These are phyloP conservation scores for Poa annua DNA, from an alignment of 176 grass and related monocot genomes.

Conservation along the genomic window DNA sequence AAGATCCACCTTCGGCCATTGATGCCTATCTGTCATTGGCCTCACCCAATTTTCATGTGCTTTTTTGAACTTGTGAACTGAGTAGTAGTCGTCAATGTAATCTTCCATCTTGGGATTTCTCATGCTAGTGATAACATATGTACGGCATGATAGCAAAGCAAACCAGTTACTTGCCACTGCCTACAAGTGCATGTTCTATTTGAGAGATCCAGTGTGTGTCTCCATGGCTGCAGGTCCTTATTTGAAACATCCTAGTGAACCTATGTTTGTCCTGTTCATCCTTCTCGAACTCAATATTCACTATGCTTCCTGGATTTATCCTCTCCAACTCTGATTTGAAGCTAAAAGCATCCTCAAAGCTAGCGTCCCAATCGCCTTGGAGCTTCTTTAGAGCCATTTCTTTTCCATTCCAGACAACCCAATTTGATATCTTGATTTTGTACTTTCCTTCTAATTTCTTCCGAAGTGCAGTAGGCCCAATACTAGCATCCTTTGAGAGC, in stretches of 20 bases:
- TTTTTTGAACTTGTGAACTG: neutral
- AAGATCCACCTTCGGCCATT: neutral
- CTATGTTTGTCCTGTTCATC: neutral
- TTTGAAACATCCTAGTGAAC: neutral
- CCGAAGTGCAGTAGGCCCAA: neutral
- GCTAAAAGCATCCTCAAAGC: neutral
- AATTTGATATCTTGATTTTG: neutral
- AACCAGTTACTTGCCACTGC: neutral
- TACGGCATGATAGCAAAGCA: neutral
- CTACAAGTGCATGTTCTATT: neutral
- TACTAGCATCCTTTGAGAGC: neutral
- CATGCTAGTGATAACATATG: neutral
- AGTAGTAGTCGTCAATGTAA: neutral
- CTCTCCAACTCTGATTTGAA: neutral
- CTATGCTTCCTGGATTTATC: neutral
- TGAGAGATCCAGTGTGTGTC: neutral
- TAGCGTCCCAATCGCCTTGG: neutral
- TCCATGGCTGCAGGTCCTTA: neutral
- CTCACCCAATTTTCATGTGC: neutral
- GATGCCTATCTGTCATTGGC: neutral
- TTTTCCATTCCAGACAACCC: neutral
- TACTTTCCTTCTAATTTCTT: neutral
- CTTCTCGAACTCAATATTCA: neutral
- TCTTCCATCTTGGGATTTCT: neutral
- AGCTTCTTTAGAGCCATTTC: neutral